These are phyloP conservation scores for Piper longum DNA, from an alignment of 164 flowering plant species.

Conservation along the genomic window DNA sequence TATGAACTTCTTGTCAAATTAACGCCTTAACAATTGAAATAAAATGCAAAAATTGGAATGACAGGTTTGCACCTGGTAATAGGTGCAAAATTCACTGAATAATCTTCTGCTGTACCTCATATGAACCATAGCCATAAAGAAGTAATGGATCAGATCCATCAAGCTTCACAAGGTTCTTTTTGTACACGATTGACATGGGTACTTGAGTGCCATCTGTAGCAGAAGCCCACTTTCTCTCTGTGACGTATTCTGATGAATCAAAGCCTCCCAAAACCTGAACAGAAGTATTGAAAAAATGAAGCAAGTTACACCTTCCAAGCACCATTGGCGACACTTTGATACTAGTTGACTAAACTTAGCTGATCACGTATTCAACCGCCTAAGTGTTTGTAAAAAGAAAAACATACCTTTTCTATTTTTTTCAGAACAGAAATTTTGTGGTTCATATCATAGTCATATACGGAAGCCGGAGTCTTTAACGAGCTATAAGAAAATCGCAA, in stretches of 20 bases:
- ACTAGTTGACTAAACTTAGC: too few relatives aligned
- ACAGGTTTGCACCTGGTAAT: not conserved
- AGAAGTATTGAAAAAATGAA: not conserved
- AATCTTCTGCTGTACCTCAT: slow-evolving; percentile 43
- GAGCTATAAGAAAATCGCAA: slow-evolving; percentile 66
- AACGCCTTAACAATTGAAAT: not conserved
- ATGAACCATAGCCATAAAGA: slow-evolving; percentile 93
- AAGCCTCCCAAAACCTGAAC: slow-evolving; percentile 78
- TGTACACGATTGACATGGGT: slow-evolving; percentile 34
- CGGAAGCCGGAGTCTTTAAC: slow-evolving; percentile 71
- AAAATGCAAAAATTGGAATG: not conserved
- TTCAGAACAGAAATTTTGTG: slow-evolving; percentile 55
- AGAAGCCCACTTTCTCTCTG: slow-evolving; percentile 78
- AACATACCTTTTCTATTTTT: slow-evolving; percentile 55
- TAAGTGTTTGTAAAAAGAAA: too few relatives aligned
- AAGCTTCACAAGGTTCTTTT: slow-evolving; percentile 13
- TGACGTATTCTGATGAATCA: slow-evolving; percentile 57
- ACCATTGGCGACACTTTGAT: too few relatives aligned
- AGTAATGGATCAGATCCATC: slow-evolving; percentile 83
- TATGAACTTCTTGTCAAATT: not conserved
- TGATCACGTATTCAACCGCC: too few relatives aligned
- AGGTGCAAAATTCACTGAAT: too few relatives aligned
- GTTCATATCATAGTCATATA: slow-evolving; percentile 85
- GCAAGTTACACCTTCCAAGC: too few relatives aligned
- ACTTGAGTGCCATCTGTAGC: slow-evolving; percentile 70